Base-by-base conservation (phyloP, 768 basidiomycete species). In the Daedalea quercina region DNA sequence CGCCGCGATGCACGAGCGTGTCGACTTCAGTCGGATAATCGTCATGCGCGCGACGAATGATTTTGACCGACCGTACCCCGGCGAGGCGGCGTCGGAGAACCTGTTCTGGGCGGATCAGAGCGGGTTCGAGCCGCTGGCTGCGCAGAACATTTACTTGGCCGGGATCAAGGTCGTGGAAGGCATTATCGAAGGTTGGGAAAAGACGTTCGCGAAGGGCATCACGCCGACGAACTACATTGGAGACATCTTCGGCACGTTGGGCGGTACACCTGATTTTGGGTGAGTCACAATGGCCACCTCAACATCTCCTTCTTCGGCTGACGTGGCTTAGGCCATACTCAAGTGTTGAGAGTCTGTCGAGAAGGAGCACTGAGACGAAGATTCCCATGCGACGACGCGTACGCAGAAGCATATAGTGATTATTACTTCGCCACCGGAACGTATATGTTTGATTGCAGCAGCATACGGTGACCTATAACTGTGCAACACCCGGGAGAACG, bases 1-100 rank as follows among this genome's bases (percentile, higher is more conserved):
- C 28, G 72, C 68, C 2, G 62, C 66, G 23, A 53, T 61, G 43
- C 57, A 64, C 22, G 61, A 66, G 1, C 60, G 63, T 43, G 61
- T 72, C 55, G 72, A 74, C 59, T 73, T 71, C 58, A 52, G 63
- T 4, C 64, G 74, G 40, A 58, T 69, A 52, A 60, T 73, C 49
- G 53, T 70, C 54, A 69, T 74, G 63, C 66, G 72, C 11, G 70
- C 71, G 22, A 63, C 54, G 22, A 63, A 64, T 40, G 67, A 70
- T 58, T 70, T 70, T 46, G 69, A 69, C 57, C 51, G 66, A 8
- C 63, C 60, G 13, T 52, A 48, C 25, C 42, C 58, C 9, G 59
- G 60, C 8, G 35, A 61, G 57, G 54, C 48, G 23, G 63, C 61
- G 0, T 62, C 65, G 28, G 59, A 63, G 13, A 63, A 64, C 45